Conservation (phyloP, 2,329 filamentous ascomycete genomes). For the Alternaria consortialis region DNA sequence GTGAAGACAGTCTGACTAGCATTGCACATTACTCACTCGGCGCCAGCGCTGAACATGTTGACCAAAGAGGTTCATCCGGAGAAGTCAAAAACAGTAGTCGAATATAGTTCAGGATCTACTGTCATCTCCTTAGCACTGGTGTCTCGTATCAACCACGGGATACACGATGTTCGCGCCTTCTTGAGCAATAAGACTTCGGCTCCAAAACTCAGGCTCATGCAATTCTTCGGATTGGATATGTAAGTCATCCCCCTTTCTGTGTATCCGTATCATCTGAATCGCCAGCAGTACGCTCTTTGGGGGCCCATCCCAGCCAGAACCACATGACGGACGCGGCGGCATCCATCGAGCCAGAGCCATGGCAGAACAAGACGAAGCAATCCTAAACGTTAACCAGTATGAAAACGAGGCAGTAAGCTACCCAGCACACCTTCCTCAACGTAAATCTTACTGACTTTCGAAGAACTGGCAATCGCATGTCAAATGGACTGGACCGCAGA, state of each 20-base stretch:
- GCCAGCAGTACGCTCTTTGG: conserved; percentile 58
- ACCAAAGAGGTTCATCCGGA: conserved; percentile 20
- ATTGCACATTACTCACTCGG: not conserved
- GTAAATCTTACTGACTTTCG: not conserved
- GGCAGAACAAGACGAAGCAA: conserved; percentile 50
- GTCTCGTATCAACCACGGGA: conserved; percentile 30
- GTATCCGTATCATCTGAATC: not conserved
- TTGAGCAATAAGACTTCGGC: conserved; percentile 32
- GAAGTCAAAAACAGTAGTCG: conserved; percentile 29
- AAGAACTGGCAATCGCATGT: conserved; percentile 64
- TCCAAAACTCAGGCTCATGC: conserved; percentile 29
- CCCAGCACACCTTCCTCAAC: not conserved
- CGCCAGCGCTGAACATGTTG: conserved; percentile 32
- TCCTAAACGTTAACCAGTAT: conserved; percentile 66
- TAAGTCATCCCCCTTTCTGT: not conserved
- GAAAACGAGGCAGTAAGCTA: conserved; percentile 56
- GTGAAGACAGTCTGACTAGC: not conserved
- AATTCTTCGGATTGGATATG: conserved; percentile 37
- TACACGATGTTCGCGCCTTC: conserved; percentile 28
- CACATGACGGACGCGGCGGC: conserved; percentile 28
- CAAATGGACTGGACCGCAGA: conserved; percentile 68
- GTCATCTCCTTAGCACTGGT: conserved; percentile 33
- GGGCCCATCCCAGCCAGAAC: conserved; percentile 54
- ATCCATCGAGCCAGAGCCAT: conserved; percentile 25
- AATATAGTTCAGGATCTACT: conserved; percentile 34